A percentile compares a stretch with the other conserved stretches of the same genome.
Evolutionary conservation across 805 yeast genomes (phyloP).

Genomic region (Lipomyces spencermartinsiae): DNA sequence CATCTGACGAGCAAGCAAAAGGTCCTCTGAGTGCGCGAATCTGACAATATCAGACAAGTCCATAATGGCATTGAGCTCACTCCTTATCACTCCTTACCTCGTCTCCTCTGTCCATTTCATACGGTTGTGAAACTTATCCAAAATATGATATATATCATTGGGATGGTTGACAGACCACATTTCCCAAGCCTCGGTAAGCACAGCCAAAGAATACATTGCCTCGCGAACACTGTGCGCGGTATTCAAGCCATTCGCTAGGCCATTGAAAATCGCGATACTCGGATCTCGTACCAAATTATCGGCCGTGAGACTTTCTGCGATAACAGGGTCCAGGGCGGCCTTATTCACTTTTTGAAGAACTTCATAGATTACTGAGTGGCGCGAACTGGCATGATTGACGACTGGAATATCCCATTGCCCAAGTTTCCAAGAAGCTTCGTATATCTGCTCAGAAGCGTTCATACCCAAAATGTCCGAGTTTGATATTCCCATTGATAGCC

Average conservation of each 20-base stretch:
- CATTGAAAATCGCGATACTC: slow-evolving; percentile 9
- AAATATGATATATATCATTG: background rate
- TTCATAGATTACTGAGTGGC: slow-evolving; percentile 15
- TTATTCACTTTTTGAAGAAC: slow-evolving; percentile 10
- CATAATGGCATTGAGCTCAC: background rate
- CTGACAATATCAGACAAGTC: background rate
- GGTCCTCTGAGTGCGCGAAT: slow-evolving; percentile 22
- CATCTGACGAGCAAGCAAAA: slow-evolving; percentile 18
- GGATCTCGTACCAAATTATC: slow-evolving; percentile 12
- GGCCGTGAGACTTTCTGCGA: background rate
- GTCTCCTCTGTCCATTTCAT: slow-evolving; percentile 7
- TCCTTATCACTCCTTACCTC: slow-evolving; percentile 11
- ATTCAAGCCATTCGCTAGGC: slow-evolving; percentile 1
- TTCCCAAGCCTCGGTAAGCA: slow-evolving; percentile 20
- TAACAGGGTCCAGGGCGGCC: background rate
- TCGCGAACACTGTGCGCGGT: slow-evolving; percentile 10
- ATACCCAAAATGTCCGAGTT: slow-evolving; percentile 19
- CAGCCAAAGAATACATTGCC: slow-evolving; percentile 14
- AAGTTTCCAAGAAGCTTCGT: slow-evolving; percentile 77
- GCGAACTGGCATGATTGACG: slow-evolving; percentile 45
- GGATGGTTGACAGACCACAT: slow-evolving; percentile 1
- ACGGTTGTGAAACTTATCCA: background rate
- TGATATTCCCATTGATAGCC: slow-evolving; percentile 57
- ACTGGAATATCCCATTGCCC: slow-evolving; percentile 76
- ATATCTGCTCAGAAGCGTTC: slow-evolving; percentile 44